Evolutionary conservation across 2,329 filamentous ascomycete species (phyloP), one percentile per base, ranked within the genome.

Genomic region (Capronia americana): DNA sequence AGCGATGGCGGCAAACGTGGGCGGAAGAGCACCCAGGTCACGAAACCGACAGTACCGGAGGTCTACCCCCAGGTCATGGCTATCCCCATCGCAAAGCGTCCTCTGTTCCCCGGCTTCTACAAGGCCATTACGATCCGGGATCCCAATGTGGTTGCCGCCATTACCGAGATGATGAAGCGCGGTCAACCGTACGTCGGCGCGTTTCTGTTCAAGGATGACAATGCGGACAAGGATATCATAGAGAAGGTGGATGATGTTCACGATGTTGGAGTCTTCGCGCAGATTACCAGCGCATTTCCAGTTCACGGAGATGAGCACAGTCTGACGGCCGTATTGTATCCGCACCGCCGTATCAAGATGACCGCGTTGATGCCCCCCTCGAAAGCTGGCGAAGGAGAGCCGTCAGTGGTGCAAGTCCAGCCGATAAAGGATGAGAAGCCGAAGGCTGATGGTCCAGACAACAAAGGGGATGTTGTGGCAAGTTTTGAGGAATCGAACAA

Each of bases 41-140:
- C 92, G 73, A 98, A 98, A 80, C 91, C 93, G 1, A 87, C 90
- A 2, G 90, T 98, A 14, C 95, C 95, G 14, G 95, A 99, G 68
- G 89, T 97, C 51, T 99, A 99, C 77, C 95, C 95, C 3, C 95
- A 98, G 77, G 93, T 99, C 63, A 92, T 99, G 86, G 94, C 94
- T 1, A 96, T 99, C 63, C 95, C 95, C 7, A 97, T 99, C 74
- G 91, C 92, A 30, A 93, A 96, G 78, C 87, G 95, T 61, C 95
- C 95, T 11, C 83, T 99, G 12, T 99, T 98, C 79, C 95, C 95
- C 0, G 95, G 95, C 1, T 99, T 98, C 80, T 99, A 99, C 83
- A 99, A 99, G 80, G 94, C 95, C 10, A 95, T 99, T 72, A 99
- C 94, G 3, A 96, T 99, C 72, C 90, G 92, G 76, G 93, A 99